These are phyloP conservation scores for Lyophyllum decastes DNA, from an alignment of 768 basidiomycete genomes.

Conservation along the genomic window DNA sequence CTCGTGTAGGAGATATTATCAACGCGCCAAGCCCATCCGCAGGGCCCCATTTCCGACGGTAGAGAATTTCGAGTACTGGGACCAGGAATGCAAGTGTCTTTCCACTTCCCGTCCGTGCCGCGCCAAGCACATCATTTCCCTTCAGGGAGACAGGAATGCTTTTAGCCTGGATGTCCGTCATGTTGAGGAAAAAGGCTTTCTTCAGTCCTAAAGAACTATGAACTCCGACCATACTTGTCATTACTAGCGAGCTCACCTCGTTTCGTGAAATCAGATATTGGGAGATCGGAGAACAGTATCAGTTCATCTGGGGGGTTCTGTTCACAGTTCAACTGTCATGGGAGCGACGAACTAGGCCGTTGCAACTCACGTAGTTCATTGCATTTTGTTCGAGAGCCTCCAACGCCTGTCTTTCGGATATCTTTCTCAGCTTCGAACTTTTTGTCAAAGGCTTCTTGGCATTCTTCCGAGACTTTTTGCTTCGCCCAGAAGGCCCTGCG, in stretches of 20 bases:
- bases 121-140: conserved; percentile 95
- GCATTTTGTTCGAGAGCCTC: conserved; percentile 51
- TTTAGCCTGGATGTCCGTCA: conserved; percentile 91
- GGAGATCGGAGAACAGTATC: conserved; percentile 69
- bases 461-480: conserved; percentile 8
- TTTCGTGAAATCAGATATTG: conserved; percentile 76
- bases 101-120: conserved; percentile 93
- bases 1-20: conserved; percentile 92
- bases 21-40: conserved; percentile 90
- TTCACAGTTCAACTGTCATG: conserved; percentile 8
- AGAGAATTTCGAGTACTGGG: conserved; percentile 88
- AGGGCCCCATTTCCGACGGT: conserved; percentile 91
- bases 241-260: conserved; percentile 45
- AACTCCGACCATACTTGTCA: background rate
- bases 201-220: conserved; percentile 62
- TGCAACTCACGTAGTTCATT: conserved; percentile 44
- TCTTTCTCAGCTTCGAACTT: conserved; percentile 39
- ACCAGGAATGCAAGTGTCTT: conserved; percentile 97
- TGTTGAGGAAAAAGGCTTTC: conserved; percentile 81
- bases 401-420: conserved; percentile 49
- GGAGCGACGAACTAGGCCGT: background rate
- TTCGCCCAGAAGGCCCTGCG: conserved; percentile 17
- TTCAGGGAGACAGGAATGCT: conserved; percentile 90
- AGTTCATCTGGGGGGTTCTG: conserved; percentile 56
- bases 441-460: conserved; percentile 3